Evolutionary conservation across 129 eudicot genomes (phyloP).

Genomic region (Chrysanthemum seticuspe): DNA sequence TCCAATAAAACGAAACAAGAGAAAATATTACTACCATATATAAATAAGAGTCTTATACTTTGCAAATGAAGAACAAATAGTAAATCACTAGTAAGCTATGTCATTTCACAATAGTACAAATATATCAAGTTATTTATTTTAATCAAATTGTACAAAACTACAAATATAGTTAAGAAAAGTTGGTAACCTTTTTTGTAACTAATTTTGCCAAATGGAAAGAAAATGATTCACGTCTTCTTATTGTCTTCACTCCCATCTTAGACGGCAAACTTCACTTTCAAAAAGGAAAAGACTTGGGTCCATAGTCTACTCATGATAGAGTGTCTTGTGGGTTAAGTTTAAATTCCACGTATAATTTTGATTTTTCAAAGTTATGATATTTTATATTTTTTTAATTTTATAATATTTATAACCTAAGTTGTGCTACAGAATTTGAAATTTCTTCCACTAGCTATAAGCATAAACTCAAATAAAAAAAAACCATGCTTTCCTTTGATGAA

Average conservation of each 20-base stretch:
- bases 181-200: neutral
- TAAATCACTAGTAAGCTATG: too few relatives aligned
- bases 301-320: constrained; percentile 16
- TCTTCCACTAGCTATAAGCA: neutral
- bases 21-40: too few relatives aligned
- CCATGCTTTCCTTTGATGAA: constrained; percentile 17
- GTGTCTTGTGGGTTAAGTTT: constrained; percentile 19
- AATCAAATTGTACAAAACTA: too few relatives aligned
- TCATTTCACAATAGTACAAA: too few relatives aligned
- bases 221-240: constrained; percentile 7
- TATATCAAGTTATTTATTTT: too few relatives aligned
- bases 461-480: neutral
- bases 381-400: too few relatives aligned
- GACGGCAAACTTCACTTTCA: constrained; percentile 31
- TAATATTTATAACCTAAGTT: too few relatives aligned
- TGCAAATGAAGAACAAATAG: too few relatives aligned
- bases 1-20: too few relatives aligned
- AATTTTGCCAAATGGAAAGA: constrained; percentile 18
- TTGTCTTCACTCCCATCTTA: constrained; percentile 18
- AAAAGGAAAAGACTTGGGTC: constrained; percentile 18
- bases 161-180: too few relatives aligned
- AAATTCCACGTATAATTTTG: neutral
- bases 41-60: too few relatives aligned
- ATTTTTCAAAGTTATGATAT: neutral
- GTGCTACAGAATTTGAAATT: too few relatives aligned